A percentile compares a stretch with the other conserved stretches of the same genome.
Evolutionary conservation across 2,329 filamentous ascomycete species (phyloP).

Genomic region (Triangularia setosa): DNA sequence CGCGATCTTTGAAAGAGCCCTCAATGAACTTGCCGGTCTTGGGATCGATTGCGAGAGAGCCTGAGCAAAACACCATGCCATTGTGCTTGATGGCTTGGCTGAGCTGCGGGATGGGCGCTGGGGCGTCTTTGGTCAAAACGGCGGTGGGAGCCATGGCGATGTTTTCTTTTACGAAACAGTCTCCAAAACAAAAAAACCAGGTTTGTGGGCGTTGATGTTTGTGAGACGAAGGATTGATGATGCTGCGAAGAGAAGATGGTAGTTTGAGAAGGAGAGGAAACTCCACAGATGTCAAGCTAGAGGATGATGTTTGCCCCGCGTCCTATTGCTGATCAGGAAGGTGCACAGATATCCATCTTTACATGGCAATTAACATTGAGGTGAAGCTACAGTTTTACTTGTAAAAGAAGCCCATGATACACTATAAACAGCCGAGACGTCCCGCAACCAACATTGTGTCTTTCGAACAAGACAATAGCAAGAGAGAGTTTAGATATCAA

Average conservation of each 20-base stretch:
- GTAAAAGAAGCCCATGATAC: not conserved
- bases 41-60: slow-evolving; percentile 56
- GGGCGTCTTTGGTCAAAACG: slow-evolving; percentile 46
- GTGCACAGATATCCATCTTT: not conserved
- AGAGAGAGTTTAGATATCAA: not conserved
- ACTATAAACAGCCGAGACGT: not conserved
- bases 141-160: slow-evolving; percentile 31
- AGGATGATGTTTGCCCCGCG: not conserved
- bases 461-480: not conserved
- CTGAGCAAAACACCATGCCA: slow-evolving; percentile 69
- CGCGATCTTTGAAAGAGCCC: slow-evolving; percentile 51
- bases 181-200: not conserved
- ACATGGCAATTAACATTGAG: not conserved
- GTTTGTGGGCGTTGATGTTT: not conserved
- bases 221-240: not conserved
- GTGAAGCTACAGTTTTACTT: not conserved
- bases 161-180: slow-evolving; percentile 26
- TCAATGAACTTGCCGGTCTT: slow-evolving; percentile 51
- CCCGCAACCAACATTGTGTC: not conserved
- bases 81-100: slow-evolving; percentile 59
- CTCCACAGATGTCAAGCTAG: not conserved
- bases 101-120: slow-evolving; percentile 51
- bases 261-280: not conserved
- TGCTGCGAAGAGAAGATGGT: not conserved
- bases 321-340: not conserved